These are phyloP conservation scores for Ashbya aceris DNA, from an alignment of 1,139 yeast genomes.

Conservation along the genomic window DNA sequence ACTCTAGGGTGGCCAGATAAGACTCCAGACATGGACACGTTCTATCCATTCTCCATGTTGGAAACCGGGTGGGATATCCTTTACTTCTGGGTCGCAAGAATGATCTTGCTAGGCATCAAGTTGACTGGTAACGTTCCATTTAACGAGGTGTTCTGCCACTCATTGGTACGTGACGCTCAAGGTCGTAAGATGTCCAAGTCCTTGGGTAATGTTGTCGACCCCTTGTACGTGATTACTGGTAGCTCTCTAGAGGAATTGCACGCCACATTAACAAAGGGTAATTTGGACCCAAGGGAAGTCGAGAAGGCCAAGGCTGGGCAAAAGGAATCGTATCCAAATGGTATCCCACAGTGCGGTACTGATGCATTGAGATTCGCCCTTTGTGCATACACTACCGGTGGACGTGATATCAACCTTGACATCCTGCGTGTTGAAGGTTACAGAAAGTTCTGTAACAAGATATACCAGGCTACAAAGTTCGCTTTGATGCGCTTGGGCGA, in stretches of 20 bases:
- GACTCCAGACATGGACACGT: conserved; percentile 63
- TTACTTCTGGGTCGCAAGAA: conserved; percentile 97
- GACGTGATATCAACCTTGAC: conserved; percentile 94
- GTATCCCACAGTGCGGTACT: conserved; percentile 99
- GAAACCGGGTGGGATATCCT: conserved; percentile 99
- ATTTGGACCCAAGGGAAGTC: conserved; percentile 83
- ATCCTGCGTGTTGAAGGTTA: conserved; percentile 96
- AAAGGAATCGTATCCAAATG: conserved; percentile 82
- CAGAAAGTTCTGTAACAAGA: conserved; percentile 98
- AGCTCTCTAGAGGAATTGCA: conserved; percentile 72
- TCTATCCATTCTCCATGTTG: conserved; percentile 84
- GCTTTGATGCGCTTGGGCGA: conserved; percentile 89
- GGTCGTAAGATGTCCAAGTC: conserved; percentile 99
- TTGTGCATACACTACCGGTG: conserved; percentile 98
- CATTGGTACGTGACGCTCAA: conserved; percentile 97
- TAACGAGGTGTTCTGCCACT: conserved; percentile 95
- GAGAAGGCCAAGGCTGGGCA: conserved; percentile 86
- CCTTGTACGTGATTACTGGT: conserved; percentile 87
- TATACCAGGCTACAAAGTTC: conserved; percentile 96
- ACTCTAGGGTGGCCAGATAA: conserved; percentile 93
- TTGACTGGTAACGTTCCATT: conserved; percentile 89
- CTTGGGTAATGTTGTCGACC: conserved; percentile 92
- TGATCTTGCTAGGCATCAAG: conserved; percentile 86
- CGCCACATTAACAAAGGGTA: conserved; percentile 68
- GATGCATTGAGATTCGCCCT: conserved; percentile 96